Percentiles rank a stretch among this genome's conserved stretches.
These are phyloP conservation scores for Myrmaecium sp. DNA, from an alignment of 2,329 filamentous ascomycete genomes.

Conservation along the genomic window DNA sequence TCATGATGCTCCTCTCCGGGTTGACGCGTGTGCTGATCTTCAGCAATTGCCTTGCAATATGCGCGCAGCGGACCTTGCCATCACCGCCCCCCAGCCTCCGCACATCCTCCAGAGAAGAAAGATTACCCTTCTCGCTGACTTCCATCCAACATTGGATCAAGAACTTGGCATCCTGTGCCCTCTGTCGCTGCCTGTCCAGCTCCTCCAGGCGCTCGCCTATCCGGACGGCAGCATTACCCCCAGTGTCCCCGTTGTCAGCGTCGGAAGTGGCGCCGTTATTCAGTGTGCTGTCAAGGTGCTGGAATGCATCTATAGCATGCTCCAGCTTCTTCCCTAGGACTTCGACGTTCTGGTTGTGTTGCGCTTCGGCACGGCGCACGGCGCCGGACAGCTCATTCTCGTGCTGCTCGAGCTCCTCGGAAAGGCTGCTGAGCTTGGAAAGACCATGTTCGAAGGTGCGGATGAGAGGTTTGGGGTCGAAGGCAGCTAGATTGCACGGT, in stretches of 20 bases:
- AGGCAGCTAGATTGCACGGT: conserved; percentile 39
- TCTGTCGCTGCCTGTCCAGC: conserved; percentile 74
- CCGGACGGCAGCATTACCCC: conserved; percentile 81
- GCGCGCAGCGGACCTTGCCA: conserved; percentile 83
- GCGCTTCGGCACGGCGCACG: conserved; percentile 76
- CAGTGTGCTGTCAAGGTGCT: conserved; percentile 69
- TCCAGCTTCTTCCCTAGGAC: conserved; percentile 79
- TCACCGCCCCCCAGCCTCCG: conserved; percentile 71
- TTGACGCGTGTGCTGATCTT: conserved; percentile 88
- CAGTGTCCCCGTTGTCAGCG: conserved; percentile 36
- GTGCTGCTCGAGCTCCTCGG: conserved; percentile 70
- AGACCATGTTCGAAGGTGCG: conserved; percentile 74
- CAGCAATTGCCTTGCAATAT: conserved; percentile 84
- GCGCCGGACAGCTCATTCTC: conserved; percentile 85
- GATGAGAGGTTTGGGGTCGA: conserved; percentile 94
- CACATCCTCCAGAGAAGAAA: conserved; percentile 78
- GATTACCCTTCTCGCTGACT: conserved; percentile 74
- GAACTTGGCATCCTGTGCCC: conserved; percentile 86
- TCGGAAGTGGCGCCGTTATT: conserved; percentile 43
- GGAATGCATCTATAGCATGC: conserved; percentile 81
- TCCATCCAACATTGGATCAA: conserved; percentile 94
- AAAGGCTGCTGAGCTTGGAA: conserved; percentile 50
- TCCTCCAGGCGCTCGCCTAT: conserved; percentile 91
- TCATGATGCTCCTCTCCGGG: conserved; percentile 39
- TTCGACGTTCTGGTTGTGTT: conserved; percentile 82